Evolutionary conservation across 345 rosid genomes (phyloP), one percentile per base, ranked within the genome.

Genomic region (Aegle marmelos): DNA sequence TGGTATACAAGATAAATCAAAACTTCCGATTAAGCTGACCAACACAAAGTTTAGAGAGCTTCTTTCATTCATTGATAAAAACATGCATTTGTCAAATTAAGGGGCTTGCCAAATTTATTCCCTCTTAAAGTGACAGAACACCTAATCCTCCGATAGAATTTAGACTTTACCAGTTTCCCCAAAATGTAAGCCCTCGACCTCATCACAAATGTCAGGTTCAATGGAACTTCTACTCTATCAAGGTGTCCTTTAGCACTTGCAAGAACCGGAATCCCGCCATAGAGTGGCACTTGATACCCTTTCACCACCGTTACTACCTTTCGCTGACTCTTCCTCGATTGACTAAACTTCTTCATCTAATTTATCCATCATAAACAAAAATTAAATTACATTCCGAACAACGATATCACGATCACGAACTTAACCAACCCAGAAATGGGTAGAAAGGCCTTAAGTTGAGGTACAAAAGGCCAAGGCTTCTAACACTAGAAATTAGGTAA

Each of bases 151-250:
- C 85, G 50, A 41, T 90, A 81, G 80, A 92, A 96, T 79, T 84
- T 90, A 69, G 97, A 91, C 80, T 79, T 84, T 37, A 90, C 95
- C 76, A 90, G 78, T 78, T 83, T 87, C 45, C 97, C 97, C 83
- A 92, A 56, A 80, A 96, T 91, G 87, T 92, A 90, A 9, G 99
- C 98, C 74, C 84, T 91, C 1, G 99, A 94, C 57, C 93, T 91
- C 78, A 96, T 60, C 73, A 81, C 88, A 9, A 96, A 83, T 4
- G 98, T 94, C 73, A 96, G 85, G 86, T 92, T 92, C 21, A 96
- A 83, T 2, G 98, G 99, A 68, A 94, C 80, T 2, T 88, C 74
- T 6, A 89, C 76, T 19, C 39, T 85, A 36, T 85, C 83, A 5
- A 63, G 77, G 72, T 84, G 94, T 53, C 62, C 78, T 61, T 78